Percentiles rank a stretch among this genome's conserved stretches.
These are phyloP conservation scores for Helianthus annuus DNA, from an alignment of 129 eudicot species.

Conservation along the genomic window DNA sequence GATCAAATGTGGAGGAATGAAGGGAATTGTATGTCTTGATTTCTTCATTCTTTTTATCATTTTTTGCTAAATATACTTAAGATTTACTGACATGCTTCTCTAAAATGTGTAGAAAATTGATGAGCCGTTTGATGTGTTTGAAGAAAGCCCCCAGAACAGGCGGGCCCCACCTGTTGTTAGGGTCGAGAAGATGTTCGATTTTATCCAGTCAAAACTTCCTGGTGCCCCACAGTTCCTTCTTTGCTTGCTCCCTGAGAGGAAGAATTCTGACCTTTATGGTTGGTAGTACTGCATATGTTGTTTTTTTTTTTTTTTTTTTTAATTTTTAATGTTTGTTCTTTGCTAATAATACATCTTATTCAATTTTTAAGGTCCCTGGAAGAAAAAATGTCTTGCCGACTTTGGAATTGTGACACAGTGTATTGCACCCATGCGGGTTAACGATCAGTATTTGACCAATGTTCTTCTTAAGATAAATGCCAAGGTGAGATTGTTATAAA, in stretches of 20 bases:
- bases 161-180: constrained; percentile 73
- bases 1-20: constrained; percentile 45
- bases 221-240: constrained; percentile 76
- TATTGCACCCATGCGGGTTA: constrained; percentile 54
- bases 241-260: constrained; percentile 78
- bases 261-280: constrained; percentile 82
- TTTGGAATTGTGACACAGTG: constrained; percentile 74
- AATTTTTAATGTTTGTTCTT: background rate
- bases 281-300: constrained; percentile 7
- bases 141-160: constrained; percentile 64
- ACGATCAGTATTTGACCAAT: constrained; percentile 68
- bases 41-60: background rate
- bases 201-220: constrained; percentile 56
- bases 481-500: constrained; percentile 41
- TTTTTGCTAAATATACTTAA: background rate
- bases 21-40: constrained; percentile 48
- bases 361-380: constrained; percentile 56
- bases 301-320: background rate
- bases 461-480: constrained; percentile 77
- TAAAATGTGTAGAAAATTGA: constrained; percentile 39
- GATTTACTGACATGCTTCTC: background rate
- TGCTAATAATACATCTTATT: constrained; percentile 7
- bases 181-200: constrained; percentile 86
- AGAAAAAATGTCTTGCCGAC: constrained; percentile 60
- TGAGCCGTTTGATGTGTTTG: constrained; percentile 53